Base-by-base conservation (phyloP, 371 early-diverging fungal genomes). In the Mortierella sp. region DNA sequence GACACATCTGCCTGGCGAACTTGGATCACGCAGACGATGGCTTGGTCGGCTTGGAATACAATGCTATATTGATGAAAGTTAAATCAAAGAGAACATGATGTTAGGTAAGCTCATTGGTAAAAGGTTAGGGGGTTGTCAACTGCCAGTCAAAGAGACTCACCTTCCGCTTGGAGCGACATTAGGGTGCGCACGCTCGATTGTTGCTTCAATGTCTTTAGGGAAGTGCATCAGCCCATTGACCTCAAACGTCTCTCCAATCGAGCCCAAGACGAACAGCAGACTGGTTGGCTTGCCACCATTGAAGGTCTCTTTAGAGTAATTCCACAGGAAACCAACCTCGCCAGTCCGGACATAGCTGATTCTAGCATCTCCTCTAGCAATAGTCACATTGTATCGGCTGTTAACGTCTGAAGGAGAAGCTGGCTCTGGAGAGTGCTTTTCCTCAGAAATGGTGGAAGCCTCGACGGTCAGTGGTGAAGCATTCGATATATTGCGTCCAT, bases 241-340 rank as follows among this genome's bases (percentile, higher is more conserved):
- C n/a, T 88, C 87, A 73, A 95, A 90, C 0, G 91, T 91, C 63
- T 93, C 94, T 35, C 83, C 85, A 59, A 93, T 87, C 6, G 92
- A 85, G 2, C 96, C 96, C 12, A 95, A 85, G 2, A 95, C 94
- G 86, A 92, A 96, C 64, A 96, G 71, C 69, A 91, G 87, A 52
- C 87, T 79, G 24, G 92, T 89, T n/a, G 91, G 90, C 32, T 81
- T 81, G 47, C 83, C 83, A 10, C 83, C 83, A 47, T 81, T 81
- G 64, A 81, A 81, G 35, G 62, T 72, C 18, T 81, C 83, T 61
- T 76, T 81, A 24, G 83, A 81, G 24, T 81, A 81, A 66, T 90
- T 87, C 88, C 94, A 94, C 63, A 96, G 72, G 83, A 96, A 96
- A 0, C 96, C 96, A 43, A 93, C 83, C 78, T 94, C 95, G 30